Conservation (phyloP, 2,329 filamentous ascomycete genomes). For the Colletotrichum sublineola region DNA sequence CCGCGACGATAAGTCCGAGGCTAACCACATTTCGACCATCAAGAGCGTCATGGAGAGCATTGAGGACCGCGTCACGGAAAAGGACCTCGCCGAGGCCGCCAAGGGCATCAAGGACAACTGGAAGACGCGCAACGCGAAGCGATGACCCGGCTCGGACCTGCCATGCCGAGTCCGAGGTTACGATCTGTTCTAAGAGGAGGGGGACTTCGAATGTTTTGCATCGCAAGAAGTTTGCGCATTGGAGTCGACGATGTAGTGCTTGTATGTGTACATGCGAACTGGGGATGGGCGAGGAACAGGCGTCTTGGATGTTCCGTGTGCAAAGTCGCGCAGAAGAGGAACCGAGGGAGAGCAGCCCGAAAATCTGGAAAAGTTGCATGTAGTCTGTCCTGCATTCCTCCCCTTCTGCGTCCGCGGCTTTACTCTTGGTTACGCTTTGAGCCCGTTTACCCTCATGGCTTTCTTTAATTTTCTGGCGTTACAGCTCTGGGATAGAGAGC, state of each 20-base stretch:
- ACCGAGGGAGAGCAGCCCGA: background rate
- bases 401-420: background rate
- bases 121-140: conserved; percentile 69
- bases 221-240: background rate
- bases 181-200: background rate
- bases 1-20: conserved; percentile 91
- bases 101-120: conserved; percentile 82
- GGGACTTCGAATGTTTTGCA: too few species aligned
- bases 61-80: conserved; percentile 83
- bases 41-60: conserved; percentile 92
- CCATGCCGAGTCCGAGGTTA: background rate
- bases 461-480: conserved; percentile 19
- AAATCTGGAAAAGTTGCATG: background rate
- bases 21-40: conserved; percentile 89
- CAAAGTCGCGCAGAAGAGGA: conserved; percentile 3
- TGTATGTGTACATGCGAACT: background rate
- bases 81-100: conserved; percentile 80
- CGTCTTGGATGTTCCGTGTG: conserved; percentile 13
- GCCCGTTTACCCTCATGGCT: background rate
- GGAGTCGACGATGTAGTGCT: background rate
- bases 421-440: background rate
- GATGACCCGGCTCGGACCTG: background rate
- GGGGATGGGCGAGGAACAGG: background rate
- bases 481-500: conserved; percentile 26
- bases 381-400: background rate